Percentiles rank a stretch among this genome's conserved stretches.
Conservation (phyloP, 305 asterid genomes). For the Plantago lanceolata region DNA sequence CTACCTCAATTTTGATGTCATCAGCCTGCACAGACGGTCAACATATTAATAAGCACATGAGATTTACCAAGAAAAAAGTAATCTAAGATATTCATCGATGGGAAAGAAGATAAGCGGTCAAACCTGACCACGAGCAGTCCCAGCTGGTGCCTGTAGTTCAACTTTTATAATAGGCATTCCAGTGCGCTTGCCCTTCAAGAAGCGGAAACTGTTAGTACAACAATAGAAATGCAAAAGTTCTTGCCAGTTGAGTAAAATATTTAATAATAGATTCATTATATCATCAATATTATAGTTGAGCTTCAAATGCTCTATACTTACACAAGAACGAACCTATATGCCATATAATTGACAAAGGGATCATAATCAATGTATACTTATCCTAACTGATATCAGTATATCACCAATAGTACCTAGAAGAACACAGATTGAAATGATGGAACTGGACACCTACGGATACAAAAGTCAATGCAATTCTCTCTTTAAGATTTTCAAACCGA, state of each 20-base stretch:
- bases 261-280: neutral
- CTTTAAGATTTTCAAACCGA: conserved; percentile 1
- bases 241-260: neutral
- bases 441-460: no score
- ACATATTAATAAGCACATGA: neutral
- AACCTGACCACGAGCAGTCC: conserved; percentile 98
- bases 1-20: conserved; percentile 75
- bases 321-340: no score
- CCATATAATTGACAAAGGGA: neutral
- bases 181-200: conserved; percentile 62
- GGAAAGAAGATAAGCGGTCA: conserved; percentile 13
- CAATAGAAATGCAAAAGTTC: conserved; percentile 9
- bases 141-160: conserved; percentile 82
- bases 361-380: no score
- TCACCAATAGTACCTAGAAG: no score
- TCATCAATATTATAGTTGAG: neutral
- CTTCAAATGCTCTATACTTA: neutral
- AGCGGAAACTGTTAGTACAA: conserved; percentile 14
- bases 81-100: conserved; percentile 4
- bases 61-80: conserved; percentile 13
- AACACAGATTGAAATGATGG: no score
- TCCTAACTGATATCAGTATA: no score
- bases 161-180: conserved; percentile 80
- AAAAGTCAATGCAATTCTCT: neutral
- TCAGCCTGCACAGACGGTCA: conserved; percentile 58